Evolutionary conservation across 176 grass and related monocot genomes (phyloP), one percentile per base, ranked within the genome.

Genomic region (Elymus sibiricus): DNA sequence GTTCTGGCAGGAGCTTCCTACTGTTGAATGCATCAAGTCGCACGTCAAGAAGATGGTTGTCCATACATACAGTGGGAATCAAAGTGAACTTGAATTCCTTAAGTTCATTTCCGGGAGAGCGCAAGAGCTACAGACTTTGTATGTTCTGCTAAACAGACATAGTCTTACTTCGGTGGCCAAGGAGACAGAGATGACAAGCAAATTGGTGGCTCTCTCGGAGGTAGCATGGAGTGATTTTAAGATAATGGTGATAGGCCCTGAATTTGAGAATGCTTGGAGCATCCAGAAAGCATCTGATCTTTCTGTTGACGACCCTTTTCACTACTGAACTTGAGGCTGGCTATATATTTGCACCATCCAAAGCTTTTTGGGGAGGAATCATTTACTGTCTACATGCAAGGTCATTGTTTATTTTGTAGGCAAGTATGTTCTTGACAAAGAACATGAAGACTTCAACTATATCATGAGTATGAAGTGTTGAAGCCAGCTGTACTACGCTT

Each of bases 21-120:
- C 44, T 28, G 31, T 86, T 39, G 16, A 32, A 32, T 79, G 74
- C 9, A 9, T 86, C 3, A 19, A 79, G 9, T 56, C 62, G 4
- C 64, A 34, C 3, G 4, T 70, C 24, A 79, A 70, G 17, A 86
- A 86, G 47, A 22, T 79, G 27, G 34, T 31, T 65, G 16, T 65
- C 63, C 63, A 65, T 31, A 24, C 14, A 16, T 78, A 70, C 39
- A 25, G 11, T 5, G 84, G 75, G 24, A 1, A 60, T 0, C 24
- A 12, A 38, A 34, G 64, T 19, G 63, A 85, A 75, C 25, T 85
- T 15, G 62, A 25, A 21, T 78, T 85, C 63, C 31, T 85, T 6
- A 5, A 42, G 15, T 79, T 86, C 84, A 59, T 79, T 1, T 7
- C 14, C 15, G 22, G 26, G 32, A 35, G 3, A 29, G 34, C 16